Evolutionary conservation across 78 protist species (phyloP).

Genomic region (Polysphondylium violaceum): DNA sequence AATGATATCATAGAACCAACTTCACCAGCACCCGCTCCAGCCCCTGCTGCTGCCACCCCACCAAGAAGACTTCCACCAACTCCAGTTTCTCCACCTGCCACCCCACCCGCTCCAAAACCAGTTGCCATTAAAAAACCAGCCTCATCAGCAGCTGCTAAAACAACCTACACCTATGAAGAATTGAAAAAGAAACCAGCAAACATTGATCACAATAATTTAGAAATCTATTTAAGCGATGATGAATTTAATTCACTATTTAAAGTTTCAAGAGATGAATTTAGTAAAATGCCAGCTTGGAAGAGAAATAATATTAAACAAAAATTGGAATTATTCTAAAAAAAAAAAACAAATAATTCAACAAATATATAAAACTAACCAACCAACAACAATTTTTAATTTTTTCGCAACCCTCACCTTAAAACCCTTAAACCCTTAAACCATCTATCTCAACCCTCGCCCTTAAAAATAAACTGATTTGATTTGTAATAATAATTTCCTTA

Average conservation of each 20-base stretch:
- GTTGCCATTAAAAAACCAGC: slow-evolving; percentile 31
- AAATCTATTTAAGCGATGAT: slow-evolving; percentile 64
- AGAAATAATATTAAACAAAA: slow-evolving; percentile 30
- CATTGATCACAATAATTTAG: slow-evolving; percentile 46
- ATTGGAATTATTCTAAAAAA: slow-evolving; percentile 48
- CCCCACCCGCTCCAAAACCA: slow-evolving; percentile 42
- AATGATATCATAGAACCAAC: no score
- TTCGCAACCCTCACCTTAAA: no score
- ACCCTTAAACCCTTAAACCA: no score
- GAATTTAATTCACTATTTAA: slow-evolving; percentile 44
- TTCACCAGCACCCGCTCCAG: slow-evolving; percentile 9
- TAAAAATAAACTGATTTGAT: no score
- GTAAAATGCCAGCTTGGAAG: slow-evolving; percentile 65
- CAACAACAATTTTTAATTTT: no score
- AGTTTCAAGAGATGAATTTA: slow-evolving; percentile 57
- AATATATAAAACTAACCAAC: no score
- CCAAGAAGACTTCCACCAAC: background rate
- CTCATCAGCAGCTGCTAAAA: slow-evolving; percentile 14
- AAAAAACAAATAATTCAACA: no score
- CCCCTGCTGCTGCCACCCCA: background rate
- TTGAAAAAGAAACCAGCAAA: slow-evolving; percentile 62
- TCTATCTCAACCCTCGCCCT: no score
- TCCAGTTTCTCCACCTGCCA: slow-evolving; percentile 23
- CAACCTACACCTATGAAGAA: slow-evolving; percentile 31
- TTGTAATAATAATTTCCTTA: no score